These are phyloP conservation scores for Waitea zeae DNA, from an alignment of 1,284 basidiomycete species.

Conservation along the genomic window DNA sequence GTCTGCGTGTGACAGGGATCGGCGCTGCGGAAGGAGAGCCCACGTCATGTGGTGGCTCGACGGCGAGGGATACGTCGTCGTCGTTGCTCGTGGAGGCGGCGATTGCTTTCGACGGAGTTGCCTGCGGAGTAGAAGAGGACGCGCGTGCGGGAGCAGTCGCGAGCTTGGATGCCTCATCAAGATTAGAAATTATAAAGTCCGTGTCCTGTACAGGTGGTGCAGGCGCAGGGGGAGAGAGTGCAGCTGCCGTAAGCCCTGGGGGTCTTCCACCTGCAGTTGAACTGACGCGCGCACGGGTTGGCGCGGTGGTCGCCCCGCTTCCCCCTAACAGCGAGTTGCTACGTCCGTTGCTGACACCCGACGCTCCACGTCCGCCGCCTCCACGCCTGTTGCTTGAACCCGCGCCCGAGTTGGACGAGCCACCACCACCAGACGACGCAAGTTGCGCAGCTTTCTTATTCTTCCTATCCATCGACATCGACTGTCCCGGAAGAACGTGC, in stretches of 20 bases:
- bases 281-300: too few relatives aligned
- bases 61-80: not conserved
- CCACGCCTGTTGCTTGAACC: not conserved
- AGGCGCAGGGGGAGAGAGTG: conserved; percentile 61
- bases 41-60: not conserved
- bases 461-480: conserved; percentile 91
- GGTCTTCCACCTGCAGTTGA: too few relatives aligned
- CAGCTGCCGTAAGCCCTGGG: conserved; percentile 42
- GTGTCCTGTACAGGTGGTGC: conserved; percentile 60
- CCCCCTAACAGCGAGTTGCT: conserved; percentile 30
- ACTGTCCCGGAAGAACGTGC: conserved; percentile 88
- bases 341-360: conserved; percentile 9
- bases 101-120: not conserved
- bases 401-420: conserved; percentile 20
- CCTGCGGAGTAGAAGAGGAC: conserved; percentile 9
- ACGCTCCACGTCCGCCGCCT: too few relatives aligned
- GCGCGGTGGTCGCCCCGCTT: conserved; percentile 35
- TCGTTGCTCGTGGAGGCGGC: not conserved
- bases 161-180: conserved; percentile 32
- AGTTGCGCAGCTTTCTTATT: conserved; percentile 93
- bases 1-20: conserved; percentile 3
- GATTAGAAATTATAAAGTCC: conserved; percentile 55
- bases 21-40: not conserved
- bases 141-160: conserved; percentile 27
- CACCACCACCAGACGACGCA: conserved; percentile 31